Evolutionary conservation across 2,329 filamentous ascomycete species (phyloP).

Genomic region (Ophiostoma novo-ulmi): DNA sequence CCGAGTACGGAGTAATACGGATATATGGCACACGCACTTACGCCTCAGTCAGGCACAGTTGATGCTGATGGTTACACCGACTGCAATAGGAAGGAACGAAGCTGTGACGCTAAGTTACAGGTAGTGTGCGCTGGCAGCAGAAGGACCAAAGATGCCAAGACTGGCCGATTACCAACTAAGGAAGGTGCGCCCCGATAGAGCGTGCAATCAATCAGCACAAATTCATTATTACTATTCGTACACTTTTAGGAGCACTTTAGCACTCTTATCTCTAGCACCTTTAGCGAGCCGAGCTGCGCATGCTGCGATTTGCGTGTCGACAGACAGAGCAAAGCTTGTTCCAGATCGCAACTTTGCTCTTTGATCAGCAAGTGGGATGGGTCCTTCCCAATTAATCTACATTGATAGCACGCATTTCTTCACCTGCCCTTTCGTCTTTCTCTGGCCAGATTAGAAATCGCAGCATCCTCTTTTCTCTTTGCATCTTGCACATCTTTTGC

Average conservation of each 20-base stretch:
- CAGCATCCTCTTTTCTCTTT: not conserved
- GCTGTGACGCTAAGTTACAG: not conserved
- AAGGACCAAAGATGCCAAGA: constrained; percentile 5
- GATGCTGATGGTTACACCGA: not conserved
- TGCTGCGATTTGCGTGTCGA: constrained; percentile 7
- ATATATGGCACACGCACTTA: not conserved
- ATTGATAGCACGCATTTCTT: constrained; percentile 4
- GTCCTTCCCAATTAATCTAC: constrained; percentile 1
- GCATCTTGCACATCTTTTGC: not conserved
- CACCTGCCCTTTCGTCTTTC: not conserved
- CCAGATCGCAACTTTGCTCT: not conserved
- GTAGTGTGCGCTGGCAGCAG: not conserved
- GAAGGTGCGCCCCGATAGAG: not conserved
- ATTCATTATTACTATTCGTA: too few species aligned
- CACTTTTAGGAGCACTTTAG: not conserved
- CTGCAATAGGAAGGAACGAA: constrained; percentile 6
- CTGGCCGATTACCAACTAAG: not conserved
- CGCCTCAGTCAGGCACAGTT: not conserved
- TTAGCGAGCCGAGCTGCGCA: constrained; percentile 4
- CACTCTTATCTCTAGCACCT: not conserved
- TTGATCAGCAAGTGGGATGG: not conserved
- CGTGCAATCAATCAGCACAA: not conserved
- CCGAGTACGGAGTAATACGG: not conserved
- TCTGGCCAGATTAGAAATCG: not conserved
- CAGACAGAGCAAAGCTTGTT: not conserved